These are phyloP conservation scores for Euphorbia pulcherrima DNA, from an alignment of 345 rosid species.

Conservation along the genomic window DNA sequence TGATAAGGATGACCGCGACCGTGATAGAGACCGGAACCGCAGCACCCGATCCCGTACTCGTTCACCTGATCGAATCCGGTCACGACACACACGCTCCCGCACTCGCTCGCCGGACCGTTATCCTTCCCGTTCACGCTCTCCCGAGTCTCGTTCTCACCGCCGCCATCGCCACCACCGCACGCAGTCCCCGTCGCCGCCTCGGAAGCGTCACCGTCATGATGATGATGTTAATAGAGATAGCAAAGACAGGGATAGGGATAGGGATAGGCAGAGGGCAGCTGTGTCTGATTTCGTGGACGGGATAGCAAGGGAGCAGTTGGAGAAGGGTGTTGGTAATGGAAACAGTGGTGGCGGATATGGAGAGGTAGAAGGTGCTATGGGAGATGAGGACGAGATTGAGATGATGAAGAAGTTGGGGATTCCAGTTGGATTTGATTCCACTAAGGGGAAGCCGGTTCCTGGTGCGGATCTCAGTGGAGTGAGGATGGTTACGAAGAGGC, in stretches of 20 bases:
- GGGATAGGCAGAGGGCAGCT: conserved; percentile 38
- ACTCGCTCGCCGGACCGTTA: conserved; percentile 51
- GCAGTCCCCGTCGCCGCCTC: conserved; percentile 53
- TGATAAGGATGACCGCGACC: conserved; percentile 31
- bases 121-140: conserved; percentile 50
- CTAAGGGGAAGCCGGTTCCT: conserved; percentile 82
- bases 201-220: conserved; percentile 53
- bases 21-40: conserved; percentile 53
- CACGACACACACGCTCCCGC: conserved; percentile 50
- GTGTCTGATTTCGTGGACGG: conserved; percentile 61
- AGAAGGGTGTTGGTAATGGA: conserved; percentile 31
- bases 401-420: conserved; percentile 94
- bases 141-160: conserved; percentile 52
- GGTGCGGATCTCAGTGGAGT: conserved; percentile 86
- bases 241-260: conserved; percentile 20
- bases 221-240: conserved; percentile 42
- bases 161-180: conserved; percentile 51
- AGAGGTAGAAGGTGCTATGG: conserved; percentile 20
- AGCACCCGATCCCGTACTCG: conserved; percentile 62
- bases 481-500: conserved; percentile 71
- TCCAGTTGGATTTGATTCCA: conserved; percentile 84
- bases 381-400: conserved; percentile 62
- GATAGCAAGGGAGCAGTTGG: conserved; percentile 48
- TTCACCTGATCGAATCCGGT: conserved; percentile 45
- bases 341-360: conserved; percentile 14